Evolutionary conservation across 116 monocot genomes (phyloP).

Genomic region (Phalaenopsis hybrid): DNA sequence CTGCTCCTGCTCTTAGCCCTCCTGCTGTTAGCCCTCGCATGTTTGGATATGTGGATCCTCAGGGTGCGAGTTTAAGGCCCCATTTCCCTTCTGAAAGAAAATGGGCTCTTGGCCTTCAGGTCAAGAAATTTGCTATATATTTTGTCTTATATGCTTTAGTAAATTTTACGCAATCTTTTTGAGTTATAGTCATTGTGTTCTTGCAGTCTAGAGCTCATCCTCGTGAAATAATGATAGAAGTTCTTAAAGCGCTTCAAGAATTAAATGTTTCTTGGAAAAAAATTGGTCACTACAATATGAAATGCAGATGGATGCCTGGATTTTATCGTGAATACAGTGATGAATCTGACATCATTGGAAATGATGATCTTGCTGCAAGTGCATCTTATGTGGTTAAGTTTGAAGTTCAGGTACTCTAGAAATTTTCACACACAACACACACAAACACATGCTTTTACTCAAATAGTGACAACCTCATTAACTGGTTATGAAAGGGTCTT

Average conservation of each 20-base stretch:
- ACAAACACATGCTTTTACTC: neutral
- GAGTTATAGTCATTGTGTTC: constrained; percentile 2
- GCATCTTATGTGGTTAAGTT: constrained; percentile 34
- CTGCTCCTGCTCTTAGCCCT: constrained; percentile 32
- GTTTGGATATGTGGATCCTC: constrained; percentile 58
- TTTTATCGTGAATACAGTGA: constrained; percentile 20
- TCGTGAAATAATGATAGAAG: constrained; percentile 56
- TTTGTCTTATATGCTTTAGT: neutral
- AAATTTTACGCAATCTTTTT: neutral
- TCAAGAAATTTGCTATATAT: constrained; percentile 5
- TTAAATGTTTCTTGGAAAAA: constrained; percentile 51
- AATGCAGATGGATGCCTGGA: constrained; percentile 50
- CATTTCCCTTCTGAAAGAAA: constrained; percentile 61
- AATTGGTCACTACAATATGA: constrained; percentile 59
- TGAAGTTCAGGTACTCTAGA: constrained; percentile 44
- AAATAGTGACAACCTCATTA: neutral
- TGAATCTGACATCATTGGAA: constrained; percentile 43
- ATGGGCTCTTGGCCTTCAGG: constrained; percentile 98
- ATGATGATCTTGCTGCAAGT: constrained; percentile 21
- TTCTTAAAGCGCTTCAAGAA: constrained; percentile 55
- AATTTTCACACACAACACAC: neutral
- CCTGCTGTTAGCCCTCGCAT: constrained; percentile 24
- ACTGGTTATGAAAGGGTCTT: no score
- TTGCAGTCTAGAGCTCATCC: constrained; percentile 52
- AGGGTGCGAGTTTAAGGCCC: constrained; percentile 35